These are phyloP conservation scores for Colletotrichum kahawae DNA, from an alignment of 2,329 filamentous ascomycete genomes.

Conservation along the genomic window DNA sequence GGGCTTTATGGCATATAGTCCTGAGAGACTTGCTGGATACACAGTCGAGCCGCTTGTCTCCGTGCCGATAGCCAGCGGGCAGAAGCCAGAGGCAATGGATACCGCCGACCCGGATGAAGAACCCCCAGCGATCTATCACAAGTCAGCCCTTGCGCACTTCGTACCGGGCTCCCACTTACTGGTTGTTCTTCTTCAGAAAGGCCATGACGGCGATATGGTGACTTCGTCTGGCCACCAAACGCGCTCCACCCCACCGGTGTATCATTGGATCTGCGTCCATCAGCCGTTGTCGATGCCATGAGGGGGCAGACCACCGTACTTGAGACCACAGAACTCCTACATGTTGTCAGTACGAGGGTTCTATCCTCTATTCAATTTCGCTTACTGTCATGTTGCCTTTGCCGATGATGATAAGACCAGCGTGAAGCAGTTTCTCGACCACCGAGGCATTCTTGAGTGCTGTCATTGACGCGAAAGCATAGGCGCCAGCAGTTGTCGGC, in stretches of 20 bases:
- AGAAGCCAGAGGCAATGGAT: conserved; percentile 42
- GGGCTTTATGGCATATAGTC: conserved; percentile 40
- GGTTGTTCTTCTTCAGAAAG: conserved; percentile 22
- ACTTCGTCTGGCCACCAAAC: conserved; percentile 28
- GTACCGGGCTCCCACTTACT: background rate
- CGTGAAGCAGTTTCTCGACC: conserved; percentile 37
- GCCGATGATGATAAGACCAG: conserved; percentile 45
- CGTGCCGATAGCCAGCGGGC: conserved; percentile 39
- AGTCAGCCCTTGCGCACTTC: background rate
- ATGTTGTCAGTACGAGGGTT: background rate
- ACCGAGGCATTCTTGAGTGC: conserved; percentile 40
- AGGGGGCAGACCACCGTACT: background rate
- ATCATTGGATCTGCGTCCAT: conserved; percentile 34
- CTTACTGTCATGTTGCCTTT: conserved; percentile 43
- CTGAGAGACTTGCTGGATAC: conserved; percentile 41
- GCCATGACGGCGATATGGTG: conserved; percentile 20
- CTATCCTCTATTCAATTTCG: background rate
- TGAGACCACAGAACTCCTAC: background rate
- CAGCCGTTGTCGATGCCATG: background rate
- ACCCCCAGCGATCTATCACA: conserved; percentile 33
- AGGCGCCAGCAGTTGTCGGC: conserved; percentile 44
- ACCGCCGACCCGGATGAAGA: conserved; percentile 38
- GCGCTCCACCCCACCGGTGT: conserved; percentile 44
- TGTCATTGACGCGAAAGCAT: conserved; percentile 39
- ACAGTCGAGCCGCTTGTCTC: conserved; percentile 43